Percentiles rank a stretch among this genome's conserved stretches.
These are phyloP conservation scores for Aspergillus sp. DNA, from an alignment of 2,329 filamentous ascomycete species.

Conservation along the genomic window DNA sequence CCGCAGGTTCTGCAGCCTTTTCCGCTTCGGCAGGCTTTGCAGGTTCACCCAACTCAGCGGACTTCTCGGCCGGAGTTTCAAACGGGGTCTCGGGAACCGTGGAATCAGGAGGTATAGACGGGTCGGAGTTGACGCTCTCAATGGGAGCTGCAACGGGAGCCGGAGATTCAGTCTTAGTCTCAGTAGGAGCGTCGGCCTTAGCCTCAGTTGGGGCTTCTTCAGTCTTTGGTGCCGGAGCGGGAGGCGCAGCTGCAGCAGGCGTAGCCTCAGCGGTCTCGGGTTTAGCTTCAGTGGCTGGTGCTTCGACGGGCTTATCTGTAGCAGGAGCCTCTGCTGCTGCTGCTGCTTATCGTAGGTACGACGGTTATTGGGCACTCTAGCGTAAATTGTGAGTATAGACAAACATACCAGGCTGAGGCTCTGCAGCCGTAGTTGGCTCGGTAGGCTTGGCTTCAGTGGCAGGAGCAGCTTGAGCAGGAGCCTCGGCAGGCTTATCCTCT, in stretches of 20 bases:
- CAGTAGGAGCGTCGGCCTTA: constrained; percentile 2
- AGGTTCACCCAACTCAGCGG: background rate
- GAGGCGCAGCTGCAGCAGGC: background rate
- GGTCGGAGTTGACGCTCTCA: background rate
- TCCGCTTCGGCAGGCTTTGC: constrained; percentile 2
- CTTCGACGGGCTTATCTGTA: constrained; percentile 14
- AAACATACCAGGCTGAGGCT: constrained; percentile 18
- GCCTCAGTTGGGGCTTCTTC: constrained; percentile 10
- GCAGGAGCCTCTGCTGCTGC: constrained; percentile 4
- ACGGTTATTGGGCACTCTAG: background rate
- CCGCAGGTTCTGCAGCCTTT: constrained; percentile 3
- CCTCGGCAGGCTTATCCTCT: constrained; percentile 13
- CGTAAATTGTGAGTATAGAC: background rate
- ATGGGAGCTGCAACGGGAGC: constrained; percentile 5
- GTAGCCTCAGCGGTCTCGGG: constrained; percentile 12
- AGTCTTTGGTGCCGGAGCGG: constrained; percentile 2
- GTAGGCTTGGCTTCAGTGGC: constrained; percentile 11
- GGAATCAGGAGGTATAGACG: constrained; percentile 5
- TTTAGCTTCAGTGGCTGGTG: constrained; percentile 10
- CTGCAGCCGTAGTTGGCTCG: constrained; percentile 14
- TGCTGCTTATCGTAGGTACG: background rate
- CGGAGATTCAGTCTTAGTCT: constrained; percentile 6
- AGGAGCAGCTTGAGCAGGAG: constrained; percentile 6
- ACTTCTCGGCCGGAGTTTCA: background rate
- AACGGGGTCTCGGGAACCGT: constrained; percentile 8